These are phyloP conservation scores for Westerdykella sp. DNA, from an alignment of 2,329 filamentous ascomycete species.

Conservation along the genomic window DNA sequence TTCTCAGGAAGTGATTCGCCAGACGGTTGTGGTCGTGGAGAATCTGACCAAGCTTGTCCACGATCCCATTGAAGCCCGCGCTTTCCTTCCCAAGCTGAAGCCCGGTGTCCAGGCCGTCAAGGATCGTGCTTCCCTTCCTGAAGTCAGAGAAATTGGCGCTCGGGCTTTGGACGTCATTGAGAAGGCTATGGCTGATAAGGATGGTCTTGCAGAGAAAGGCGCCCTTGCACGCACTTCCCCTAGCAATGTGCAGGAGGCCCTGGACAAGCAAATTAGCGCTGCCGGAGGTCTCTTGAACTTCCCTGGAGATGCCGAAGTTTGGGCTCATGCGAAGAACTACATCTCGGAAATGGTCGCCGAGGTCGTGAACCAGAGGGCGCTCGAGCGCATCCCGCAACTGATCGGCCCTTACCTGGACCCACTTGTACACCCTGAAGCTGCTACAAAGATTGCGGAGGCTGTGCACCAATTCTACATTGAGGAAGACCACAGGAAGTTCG, in stretches of 20 bases:
- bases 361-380: conserved; percentile 75
- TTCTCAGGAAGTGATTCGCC: conserved; percentile 86
- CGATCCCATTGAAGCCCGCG: conserved; percentile 86
- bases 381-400: conserved; percentile 63
- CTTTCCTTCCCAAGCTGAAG: conserved; percentile 89
- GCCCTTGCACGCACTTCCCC: conserved; percentile 59
- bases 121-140: conserved; percentile 83
- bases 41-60: conserved; percentile 98
- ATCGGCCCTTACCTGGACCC: conserved; percentile 70
- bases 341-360: conserved; percentile 80
- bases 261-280: conserved; percentile 71
- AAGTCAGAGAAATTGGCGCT: conserved; percentile 84
- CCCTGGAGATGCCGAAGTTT: conserved; percentile 56
- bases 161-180: conserved; percentile 81
- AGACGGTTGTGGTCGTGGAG: conserved; percentile 94
- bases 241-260: conserved; percentile 66
- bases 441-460: conserved; percentile 61
- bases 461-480: conserved; percentile 73
- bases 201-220: conserved; percentile 50
- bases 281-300: conserved; percentile 57
- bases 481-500: conserved; percentile 83
- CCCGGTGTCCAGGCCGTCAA: conserved; percentile 88
- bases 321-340: conserved; percentile 64
- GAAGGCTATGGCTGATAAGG: conserved; percentile 69
- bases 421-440: conserved; percentile 57